phyloP scores from a whole-genome alignment of 192 early-diverging fungal genomes.

The Backusella luteola region DNA sequence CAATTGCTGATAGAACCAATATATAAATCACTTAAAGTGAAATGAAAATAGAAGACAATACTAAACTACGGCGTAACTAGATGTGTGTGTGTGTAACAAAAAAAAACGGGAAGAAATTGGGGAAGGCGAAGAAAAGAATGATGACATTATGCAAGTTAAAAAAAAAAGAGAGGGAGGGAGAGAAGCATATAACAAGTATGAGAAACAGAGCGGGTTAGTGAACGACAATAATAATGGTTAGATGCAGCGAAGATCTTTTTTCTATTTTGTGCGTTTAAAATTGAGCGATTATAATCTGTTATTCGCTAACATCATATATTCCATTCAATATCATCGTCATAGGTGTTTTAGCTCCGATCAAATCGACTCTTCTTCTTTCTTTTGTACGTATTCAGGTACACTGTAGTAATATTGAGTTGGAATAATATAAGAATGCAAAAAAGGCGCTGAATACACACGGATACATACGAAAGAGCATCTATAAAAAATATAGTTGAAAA shows the following conservation, averaged over 20 bases:
- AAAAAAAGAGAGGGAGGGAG: not conserved
- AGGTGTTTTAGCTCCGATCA: not conserved
- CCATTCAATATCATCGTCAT: not conserved
- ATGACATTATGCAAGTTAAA: not conserved
- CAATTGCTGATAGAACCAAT: no score
- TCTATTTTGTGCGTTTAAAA: conserved; percentile 4
- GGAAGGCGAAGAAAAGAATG: not conserved
- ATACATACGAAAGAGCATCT: not conserved
- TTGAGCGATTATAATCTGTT: not conserved
- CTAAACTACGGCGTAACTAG: not conserved
- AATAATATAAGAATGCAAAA: not conserved
- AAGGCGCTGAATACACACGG: not conserved
- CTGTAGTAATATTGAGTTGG: no score
- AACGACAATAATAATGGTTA: not conserved
- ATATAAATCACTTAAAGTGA: no score
- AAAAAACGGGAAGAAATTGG: not conserved
- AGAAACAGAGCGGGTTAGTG: not conserved
- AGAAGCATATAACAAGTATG: not conserved
- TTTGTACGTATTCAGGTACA: not conserved
- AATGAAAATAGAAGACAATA: no score
- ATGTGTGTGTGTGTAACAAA: not conserved
- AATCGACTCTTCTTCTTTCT: not conserved
- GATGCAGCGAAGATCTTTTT: not conserved
- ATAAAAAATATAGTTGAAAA: not conserved
- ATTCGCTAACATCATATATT: not conserved